Conservation (phyloP, 2,329 filamentous ascomycete species). For the Pestalotiopsis sp. region DNA sequence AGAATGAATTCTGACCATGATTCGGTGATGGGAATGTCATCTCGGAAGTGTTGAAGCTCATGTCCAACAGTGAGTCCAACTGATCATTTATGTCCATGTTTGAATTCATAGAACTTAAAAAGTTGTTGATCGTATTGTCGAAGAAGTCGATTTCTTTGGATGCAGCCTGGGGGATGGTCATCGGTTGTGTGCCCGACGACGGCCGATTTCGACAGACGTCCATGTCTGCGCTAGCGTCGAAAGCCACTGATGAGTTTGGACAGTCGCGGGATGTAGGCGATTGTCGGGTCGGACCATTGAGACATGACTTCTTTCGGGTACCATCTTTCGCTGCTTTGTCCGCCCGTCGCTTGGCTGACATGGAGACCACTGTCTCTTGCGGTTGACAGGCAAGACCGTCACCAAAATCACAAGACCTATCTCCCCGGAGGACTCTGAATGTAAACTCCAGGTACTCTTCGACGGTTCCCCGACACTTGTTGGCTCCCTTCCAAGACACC, state of each 20-base stretch:
- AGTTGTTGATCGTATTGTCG: background rate
- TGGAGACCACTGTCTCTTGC: background rate
- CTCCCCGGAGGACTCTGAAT: background rate
- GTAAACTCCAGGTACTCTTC: conserved; percentile 10
- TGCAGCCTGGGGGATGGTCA: background rate
- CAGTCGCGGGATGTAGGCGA: background rate
- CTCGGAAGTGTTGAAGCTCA: background rate
- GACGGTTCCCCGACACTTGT: background rate
- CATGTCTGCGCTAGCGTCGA: background rate
- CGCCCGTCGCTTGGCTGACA: background rate
- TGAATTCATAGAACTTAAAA: background rate
- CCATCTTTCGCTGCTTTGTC: background rate
- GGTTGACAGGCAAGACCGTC: background rate
- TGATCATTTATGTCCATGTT: background rate
- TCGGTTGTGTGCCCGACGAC: background rate
- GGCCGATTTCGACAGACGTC: background rate
- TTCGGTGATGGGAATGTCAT: background rate
- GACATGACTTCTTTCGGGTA: background rate
- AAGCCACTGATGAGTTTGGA: background rate
- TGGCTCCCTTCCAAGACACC: background rate
- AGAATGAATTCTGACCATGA: conserved; percentile 2
- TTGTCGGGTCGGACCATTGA: background rate
- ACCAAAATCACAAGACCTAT: background rate
- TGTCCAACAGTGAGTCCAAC: background rate
- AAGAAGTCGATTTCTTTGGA: background rate